Percentiles rank a stretch among this genome's conserved stretches.
Conservation (phyloP, 2,329 filamentous ascomycete genomes). For the Teratosphaeria gauchensis region DNA sequence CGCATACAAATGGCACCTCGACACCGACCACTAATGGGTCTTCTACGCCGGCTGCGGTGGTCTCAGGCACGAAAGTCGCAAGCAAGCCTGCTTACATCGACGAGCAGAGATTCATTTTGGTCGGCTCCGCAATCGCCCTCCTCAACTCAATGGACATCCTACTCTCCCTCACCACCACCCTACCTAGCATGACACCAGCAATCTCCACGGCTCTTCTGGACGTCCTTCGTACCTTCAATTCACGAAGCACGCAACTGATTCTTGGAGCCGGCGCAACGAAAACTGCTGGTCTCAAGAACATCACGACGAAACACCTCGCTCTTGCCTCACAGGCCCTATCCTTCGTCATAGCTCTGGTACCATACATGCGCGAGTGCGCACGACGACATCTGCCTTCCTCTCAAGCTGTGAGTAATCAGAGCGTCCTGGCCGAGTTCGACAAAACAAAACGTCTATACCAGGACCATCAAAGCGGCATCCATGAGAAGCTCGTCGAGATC, state of each 20-base stretch:
- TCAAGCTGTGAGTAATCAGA: constrained; percentile 17
- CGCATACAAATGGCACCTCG: constrained; percentile 2
- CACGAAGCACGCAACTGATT: constrained; percentile 89
- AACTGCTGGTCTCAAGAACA: constrained; percentile 86
- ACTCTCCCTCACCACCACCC: constrained; percentile 69
- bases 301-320: constrained; percentile 89
- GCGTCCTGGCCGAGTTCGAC: constrained; percentile 68
- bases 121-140: constrained; percentile 71
- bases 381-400: constrained; percentile 56
- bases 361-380: constrained; percentile 84
- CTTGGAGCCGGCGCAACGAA: constrained; percentile 85
- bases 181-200: constrained; percentile 81
- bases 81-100: constrained; percentile 59
- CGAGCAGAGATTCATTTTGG: constrained; percentile 74
- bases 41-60: constrained; percentile 1
- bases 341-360: constrained; percentile 78
- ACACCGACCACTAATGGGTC: constrained; percentile 5
- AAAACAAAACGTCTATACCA: constrained; percentile 74
- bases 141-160: constrained; percentile 74
- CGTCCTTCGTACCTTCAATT: constrained; percentile 90
- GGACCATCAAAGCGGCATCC: constrained; percentile 83
- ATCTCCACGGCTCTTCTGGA: constrained; percentile 71
- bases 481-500: constrained; percentile 87
- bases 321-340: constrained; percentile 81
- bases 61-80: constrained; percentile 9